These are phyloP conservation scores for Bromus sterilis DNA, from an alignment of 176 grass and related monocot genomes.

Conservation along the genomic window DNA sequence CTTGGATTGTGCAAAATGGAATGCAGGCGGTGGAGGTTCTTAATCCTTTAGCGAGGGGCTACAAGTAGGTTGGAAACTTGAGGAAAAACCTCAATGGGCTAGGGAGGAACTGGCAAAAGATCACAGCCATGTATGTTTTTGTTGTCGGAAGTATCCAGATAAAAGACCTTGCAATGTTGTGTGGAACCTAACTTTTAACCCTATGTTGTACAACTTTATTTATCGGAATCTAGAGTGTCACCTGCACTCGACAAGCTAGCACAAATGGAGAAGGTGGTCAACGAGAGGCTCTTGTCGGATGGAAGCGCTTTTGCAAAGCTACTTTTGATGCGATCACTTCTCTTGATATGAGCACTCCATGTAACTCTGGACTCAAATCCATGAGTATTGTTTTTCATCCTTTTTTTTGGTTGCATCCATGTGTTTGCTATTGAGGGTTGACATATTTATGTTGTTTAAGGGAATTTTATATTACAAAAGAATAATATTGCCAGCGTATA, in stretches of 20 bases:
- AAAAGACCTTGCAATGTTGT: not conserved
- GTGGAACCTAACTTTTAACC: not conserved
- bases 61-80: slow-evolving; percentile 82
- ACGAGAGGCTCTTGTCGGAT: slow-evolving; percentile 43
- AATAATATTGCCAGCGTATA: too few relatives aligned
- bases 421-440: too few relatives aligned
- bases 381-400: too few relatives aligned
- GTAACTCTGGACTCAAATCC: too few relatives aligned
- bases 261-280: slow-evolving; percentile 78
- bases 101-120: slow-evolving; percentile 56
- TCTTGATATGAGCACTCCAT: slow-evolving; percentile 56
- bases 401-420: too few relatives aligned
- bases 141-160: not conserved
- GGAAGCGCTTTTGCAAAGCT: slow-evolving; percentile 31
- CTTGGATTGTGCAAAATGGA: not conserved
- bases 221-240: slow-evolving; percentile 68
- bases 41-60: slow-evolving; percentile 80
- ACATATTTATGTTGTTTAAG: too few relatives aligned
- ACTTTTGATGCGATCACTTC: slow-evolving; percentile 56
- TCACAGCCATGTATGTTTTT: slow-evolving; percentile 61
- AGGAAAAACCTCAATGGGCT: slow-evolving; percentile 81
- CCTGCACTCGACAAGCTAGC: slow-evolving; percentile 71
- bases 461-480: too few relatives aligned
- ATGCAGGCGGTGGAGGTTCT: slow-evolving; percentile 85
- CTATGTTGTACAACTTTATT: slow-evolving; percentile 42